Conservation (phyloP, 352 stramenopile genomes). For the Phytopythium vexans region DNA sequence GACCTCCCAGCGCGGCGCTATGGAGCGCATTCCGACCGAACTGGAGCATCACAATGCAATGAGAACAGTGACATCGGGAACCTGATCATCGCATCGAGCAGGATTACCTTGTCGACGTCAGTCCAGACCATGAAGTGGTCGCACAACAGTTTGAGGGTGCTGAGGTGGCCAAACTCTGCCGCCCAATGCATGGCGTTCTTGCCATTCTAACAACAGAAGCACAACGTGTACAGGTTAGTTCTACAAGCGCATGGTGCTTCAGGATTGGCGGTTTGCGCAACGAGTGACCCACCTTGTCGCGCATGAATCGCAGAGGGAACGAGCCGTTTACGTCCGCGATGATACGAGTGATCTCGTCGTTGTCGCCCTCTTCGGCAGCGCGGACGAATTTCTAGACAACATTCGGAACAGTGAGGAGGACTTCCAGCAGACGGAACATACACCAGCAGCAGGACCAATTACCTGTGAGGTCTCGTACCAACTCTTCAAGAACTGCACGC, state of each 20-base stretch:
- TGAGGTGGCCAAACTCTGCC: slow-evolving; percentile 71
- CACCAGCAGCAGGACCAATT: slow-evolving; percentile 2
- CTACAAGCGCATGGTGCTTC: no score
- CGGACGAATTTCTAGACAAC: slow-evolving; percentile 71
- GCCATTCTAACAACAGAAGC: slow-evolving; percentile 50
- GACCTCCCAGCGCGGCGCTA: slow-evolving; percentile 69
- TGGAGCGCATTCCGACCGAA: slow-evolving; percentile 85
- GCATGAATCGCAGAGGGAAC: slow-evolving; percentile 77
- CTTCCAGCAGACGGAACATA: background rate
- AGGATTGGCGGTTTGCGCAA: background rate
- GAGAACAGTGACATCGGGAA: background rate
- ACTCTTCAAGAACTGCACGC: slow-evolving; percentile 82
- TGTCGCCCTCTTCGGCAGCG: slow-evolving; percentile 74
- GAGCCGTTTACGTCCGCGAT: slow-evolving; percentile 76
- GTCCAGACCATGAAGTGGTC: slow-evolving; percentile 80
- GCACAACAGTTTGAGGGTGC: slow-evolving; percentile 73
- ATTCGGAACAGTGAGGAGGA: background rate
- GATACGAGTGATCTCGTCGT: slow-evolving; percentile 76
- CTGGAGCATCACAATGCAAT: slow-evolving; percentile 18
- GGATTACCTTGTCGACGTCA: slow-evolving; percentile 66
- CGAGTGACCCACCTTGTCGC: slow-evolving; percentile 63
- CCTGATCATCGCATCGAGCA: background rate
- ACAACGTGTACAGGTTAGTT: slow-evolving; percentile 1
- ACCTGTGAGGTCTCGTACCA: slow-evolving; percentile 89
- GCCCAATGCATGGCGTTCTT: slow-evolving; percentile 89